Conservation (phyloP, 805 yeast genomes). For the Cyberlindnera maritima region DNA sequence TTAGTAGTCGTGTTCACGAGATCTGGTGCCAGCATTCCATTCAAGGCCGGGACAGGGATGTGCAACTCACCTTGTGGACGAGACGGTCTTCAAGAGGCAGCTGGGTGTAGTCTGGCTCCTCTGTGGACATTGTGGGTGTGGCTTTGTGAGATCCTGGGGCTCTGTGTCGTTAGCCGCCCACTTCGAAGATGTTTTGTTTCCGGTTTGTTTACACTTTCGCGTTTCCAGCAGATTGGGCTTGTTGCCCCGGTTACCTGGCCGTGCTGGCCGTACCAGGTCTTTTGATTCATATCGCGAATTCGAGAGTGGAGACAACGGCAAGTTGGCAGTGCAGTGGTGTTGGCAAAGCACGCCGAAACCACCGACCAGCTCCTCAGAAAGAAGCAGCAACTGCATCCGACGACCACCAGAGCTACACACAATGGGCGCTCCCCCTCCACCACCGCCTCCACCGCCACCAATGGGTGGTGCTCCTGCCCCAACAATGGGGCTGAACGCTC, state of each 20-base stretch:
- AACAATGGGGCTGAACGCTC: conserved; percentile 45
- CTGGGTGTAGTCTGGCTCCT: conserved; percentile 24
- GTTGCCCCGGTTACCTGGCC: neutral
- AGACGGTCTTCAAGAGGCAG: conserved; percentile 27
- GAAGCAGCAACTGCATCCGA: neutral
- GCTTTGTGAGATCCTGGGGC: neutral
- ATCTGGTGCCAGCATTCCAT: neutral
- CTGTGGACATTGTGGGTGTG: conserved; percentile 11
- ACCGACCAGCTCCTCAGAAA: neutral
- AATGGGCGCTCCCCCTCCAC: conserved; percentile 51
- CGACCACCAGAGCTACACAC: neutral
- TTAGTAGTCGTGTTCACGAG: conserved; percentile 10
- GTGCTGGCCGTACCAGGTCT: neutral
- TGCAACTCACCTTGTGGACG: conserved; percentile 50
- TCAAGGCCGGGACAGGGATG: neutral
- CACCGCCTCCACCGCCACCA: conserved; percentile 58
- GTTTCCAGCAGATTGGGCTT: neutral
- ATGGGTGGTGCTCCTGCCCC: conserved; percentile 44
- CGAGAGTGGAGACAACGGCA: neutral
- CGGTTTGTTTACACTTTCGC: conserved; percentile 8
- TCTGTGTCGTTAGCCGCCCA: neutral
- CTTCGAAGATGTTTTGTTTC: neutral
- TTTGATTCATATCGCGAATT: neutral
- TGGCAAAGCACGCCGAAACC: neutral
- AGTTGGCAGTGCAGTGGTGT: neutral